These are phyloP conservation scores for Heritiera fomes DNA, from an alignment of 345 rosid species.

Conservation along the genomic window DNA sequence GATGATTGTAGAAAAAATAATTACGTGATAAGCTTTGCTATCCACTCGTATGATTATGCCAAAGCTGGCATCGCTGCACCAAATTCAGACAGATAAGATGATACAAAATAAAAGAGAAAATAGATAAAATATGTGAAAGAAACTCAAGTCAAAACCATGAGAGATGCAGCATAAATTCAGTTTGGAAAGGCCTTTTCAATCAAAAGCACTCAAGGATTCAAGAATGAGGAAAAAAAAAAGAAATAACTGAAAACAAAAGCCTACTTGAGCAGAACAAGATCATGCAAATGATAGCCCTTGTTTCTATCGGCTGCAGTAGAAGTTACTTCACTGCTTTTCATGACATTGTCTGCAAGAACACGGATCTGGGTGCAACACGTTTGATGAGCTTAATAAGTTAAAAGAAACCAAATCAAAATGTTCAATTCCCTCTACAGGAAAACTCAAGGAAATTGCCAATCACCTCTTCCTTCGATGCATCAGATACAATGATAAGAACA, in stretches of 20 bases:
- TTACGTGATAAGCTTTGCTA: constrained; percentile 84
- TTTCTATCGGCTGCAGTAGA: constrained; percentile 64
- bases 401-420: background rate
- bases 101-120: background rate
- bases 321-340: constrained; percentile 87
- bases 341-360: constrained; percentile 88
- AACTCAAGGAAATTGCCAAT: constrained; percentile 22
- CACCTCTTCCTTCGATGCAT: constrained; percentile 87
- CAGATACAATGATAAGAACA: constrained; percentile 74
- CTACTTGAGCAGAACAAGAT: constrained; percentile 84
- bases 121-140: background rate
- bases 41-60: constrained; percentile 87
- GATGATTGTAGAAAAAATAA: background rate
- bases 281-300: constrained; percentile 76
- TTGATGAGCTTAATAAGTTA: background rate
- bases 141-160: background rate
- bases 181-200: background rate
- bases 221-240: background rate
- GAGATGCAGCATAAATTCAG: background rate
- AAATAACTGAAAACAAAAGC: constrained; percentile 18
- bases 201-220: background rate
- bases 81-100: background rate
- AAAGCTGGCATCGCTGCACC: constrained; percentile 70
- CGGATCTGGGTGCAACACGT: constrained; percentile 46
- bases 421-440: background rate